Evolutionary conservation across 495 filamentous ascomycete species (phyloP), one percentile per base, ranked within the genome.

Genomic region (Podospora pseudopauciseta): DNA sequence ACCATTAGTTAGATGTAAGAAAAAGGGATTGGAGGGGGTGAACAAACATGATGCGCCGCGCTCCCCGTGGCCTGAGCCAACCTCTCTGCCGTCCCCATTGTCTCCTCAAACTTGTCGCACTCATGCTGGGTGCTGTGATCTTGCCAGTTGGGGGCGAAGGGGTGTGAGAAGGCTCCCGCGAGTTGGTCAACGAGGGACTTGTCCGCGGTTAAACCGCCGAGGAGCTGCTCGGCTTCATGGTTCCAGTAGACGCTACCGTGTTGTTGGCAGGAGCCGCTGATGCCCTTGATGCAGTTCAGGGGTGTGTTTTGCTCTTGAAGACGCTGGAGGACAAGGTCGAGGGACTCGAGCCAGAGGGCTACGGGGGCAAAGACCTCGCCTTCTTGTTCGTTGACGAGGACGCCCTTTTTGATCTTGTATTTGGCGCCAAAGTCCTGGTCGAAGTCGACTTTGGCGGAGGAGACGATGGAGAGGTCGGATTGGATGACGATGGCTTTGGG

Each of bases 181-280:
- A 94, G 79, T 78, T 95, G 91, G 57, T 90, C 86, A 54, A 92
- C 85, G 26, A 94, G 80, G 1, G 80, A 72, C 75, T 84, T 86
- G 54, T 76, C 78, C 4, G 85, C 68, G 71, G 93, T 83, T 26
- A 98, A 80, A 18, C 71, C 82, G 7, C 72, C 77, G 57, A 98
- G 82, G 26, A 90, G 71, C 5, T 71, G 63, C 75, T 93, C 91
- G n/a, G 90, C 93, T 65, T 90, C 81, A 19, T 80, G 68, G 28
- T 84, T 89, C 94, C 95, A 98, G 81, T 96, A 89, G 4, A 99
- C 92, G 75, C 93, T 97, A 6, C 94, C 94, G 74, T 98, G 95
- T 80, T 99, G 95, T 82, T 97, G 94, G 65, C 95, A 94, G 15
- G 94, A 94, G 30, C 92, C 95, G 70, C 91, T 94, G 71, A 99